These are phyloP conservation scores for Didymosphaeria variabile DNA, from an alignment of 2,329 filamentous ascomycete species.

Conservation along the genomic window DNA sequence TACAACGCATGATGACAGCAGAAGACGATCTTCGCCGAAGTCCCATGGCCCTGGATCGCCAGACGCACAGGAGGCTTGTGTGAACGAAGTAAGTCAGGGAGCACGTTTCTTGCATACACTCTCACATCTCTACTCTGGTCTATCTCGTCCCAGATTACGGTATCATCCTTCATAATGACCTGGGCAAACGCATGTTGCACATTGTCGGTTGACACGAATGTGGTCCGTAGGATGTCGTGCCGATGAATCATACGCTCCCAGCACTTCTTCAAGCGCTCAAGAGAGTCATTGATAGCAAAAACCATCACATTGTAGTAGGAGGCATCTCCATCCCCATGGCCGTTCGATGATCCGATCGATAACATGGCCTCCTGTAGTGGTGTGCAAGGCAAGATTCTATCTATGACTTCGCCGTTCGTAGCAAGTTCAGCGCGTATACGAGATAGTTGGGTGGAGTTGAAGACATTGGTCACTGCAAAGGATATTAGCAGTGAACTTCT, in stretches of 20 bases:
- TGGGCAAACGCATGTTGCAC: conserved; percentile 73
- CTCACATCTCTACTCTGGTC: conserved; percentile 37
- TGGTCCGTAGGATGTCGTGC: conserved; percentile 81
- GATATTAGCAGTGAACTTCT: background rate
- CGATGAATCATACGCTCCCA: conserved; percentile 72
- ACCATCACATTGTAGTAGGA: conserved; percentile 79
- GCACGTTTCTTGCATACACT: conserved; percentile 52
- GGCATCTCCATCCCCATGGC: conserved; percentile 39
- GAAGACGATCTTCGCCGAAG: conserved; percentile 53
- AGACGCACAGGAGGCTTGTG: conserved; percentile 49
- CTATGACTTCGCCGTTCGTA: conserved; percentile 48
- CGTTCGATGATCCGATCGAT: conserved; percentile 58
- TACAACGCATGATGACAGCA: conserved; percentile 84
- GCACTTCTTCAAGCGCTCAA: conserved; percentile 61
- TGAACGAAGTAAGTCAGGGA: conserved; percentile 59
- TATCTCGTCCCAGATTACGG: conserved; percentile 52
- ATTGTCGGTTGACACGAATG: conserved; percentile 73
- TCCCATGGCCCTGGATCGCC: conserved; percentile 29
- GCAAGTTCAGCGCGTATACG: conserved; percentile 27
- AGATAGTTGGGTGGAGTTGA: conserved; percentile 24
- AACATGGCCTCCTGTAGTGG: conserved; percentile 91
- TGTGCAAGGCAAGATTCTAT: conserved; percentile 78
- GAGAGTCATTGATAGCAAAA: conserved; percentile 65
- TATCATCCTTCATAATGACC: conserved; percentile 66
- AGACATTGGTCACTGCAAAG: conserved; percentile 19